Evolutionary conservation across 352 stramenopile species (phyloP), one percentile per base, ranked within the genome.

Genomic region (Phytophthora foliorum): DNA sequence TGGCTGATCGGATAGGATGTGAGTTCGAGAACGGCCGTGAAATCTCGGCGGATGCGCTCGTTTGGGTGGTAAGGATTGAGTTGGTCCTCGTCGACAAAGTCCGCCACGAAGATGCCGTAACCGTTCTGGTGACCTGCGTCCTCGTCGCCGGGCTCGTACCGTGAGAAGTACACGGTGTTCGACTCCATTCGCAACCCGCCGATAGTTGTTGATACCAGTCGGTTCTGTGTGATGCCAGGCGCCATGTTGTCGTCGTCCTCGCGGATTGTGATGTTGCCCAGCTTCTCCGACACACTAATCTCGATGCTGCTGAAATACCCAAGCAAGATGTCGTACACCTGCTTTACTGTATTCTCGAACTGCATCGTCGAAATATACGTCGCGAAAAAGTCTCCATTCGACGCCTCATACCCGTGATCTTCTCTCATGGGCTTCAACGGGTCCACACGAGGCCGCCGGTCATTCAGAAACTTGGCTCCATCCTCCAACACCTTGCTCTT

Each of bases 261-360:
- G 39, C 78, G 81, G 42, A 86, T 74, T 24, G 73, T 79, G 34
- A 85, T 74, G 63, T 80, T 75, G 17, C 78, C 78, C 24, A 86
- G 69, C 27, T 81, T 72, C 61, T 89, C 76, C 13, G 76, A 82
- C n/a, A 86, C 71, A 8, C 58, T 78, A 34, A 89, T 82, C 58
- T 89, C 80, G 48, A 83, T 81, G 42, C 73, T 78, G 51, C 64
- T 74, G 34, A 81, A 67, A 52, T 70, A 74, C 22, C 67, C 70
- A 3, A 72, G 54, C 31, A 84, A 36, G 22, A 76, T 72, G 32
- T 89, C 81, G 59, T 80, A 87, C 51, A 89, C 78, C 42, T 74
- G 60, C 51, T 77, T 75, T n/a, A 82, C 78, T n/a, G 65, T 80
- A 34, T 54, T 59, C 36, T 78, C 67, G 46, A 85, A 72, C 50